Conservation (phyloP, 306 rosid species). For the Fragaria ananassa region DNA sequence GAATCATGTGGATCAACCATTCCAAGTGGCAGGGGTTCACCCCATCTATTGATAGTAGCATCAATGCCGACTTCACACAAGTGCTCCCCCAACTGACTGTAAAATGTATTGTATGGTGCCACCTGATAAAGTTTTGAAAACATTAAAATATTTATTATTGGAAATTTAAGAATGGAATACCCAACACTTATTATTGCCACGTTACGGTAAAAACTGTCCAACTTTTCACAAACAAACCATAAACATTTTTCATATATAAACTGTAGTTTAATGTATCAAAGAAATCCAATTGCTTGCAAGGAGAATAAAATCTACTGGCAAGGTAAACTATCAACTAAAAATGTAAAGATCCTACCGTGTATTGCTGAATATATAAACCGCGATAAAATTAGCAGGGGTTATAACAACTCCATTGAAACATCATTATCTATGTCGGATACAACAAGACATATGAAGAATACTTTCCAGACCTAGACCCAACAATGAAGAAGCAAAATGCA, state of each 20-base stretch:
- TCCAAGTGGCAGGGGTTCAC: slow-evolving; percentile 74
- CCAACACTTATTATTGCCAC: neutral
- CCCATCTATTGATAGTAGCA: slow-evolving; percentile 76
- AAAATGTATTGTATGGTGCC: slow-evolving; percentile 94
- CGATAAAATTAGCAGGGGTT: neutral
- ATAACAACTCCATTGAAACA: neutral
- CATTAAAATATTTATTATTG: slow-evolving; percentile 1
- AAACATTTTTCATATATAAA: neutral
- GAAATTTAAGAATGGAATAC: neutral
- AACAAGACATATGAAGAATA: neutral
- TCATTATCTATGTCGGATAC: neutral
- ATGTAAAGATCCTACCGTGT: neutral
- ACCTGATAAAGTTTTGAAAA: slow-evolving; percentile 49
- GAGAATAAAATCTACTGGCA: neutral
- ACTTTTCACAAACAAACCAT: neutral
- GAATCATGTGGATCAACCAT: slow-evolving; percentile 97
- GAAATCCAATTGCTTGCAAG: neutral
- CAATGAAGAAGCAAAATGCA: neutral
- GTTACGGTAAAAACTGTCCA: neutral
- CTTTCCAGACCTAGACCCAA: neutral
- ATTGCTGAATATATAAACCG: neutral
- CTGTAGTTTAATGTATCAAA: neutral
- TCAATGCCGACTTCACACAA: slow-evolving; percentile 80
- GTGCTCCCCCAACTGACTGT: slow-evolving; percentile 81
- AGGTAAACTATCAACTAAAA: neutral